Evolutionary conservation across 2,329 filamentous ascomycete genomes (phyloP).

Genomic region (Plectosphaerella cucumerina): DNA sequence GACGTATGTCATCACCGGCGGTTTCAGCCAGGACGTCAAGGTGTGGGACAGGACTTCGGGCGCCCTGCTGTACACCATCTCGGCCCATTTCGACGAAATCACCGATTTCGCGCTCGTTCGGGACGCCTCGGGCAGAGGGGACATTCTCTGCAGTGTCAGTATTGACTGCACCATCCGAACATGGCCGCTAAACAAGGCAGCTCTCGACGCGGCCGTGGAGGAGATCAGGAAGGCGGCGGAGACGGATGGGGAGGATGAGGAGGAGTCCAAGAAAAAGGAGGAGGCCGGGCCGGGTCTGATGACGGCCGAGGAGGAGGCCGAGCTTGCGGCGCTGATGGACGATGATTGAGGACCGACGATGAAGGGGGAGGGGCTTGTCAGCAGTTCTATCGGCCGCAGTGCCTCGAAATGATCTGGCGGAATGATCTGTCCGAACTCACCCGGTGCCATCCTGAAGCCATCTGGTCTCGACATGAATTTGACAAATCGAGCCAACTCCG

Average conservation of each 20-base stretch:
- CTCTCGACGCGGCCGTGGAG: conserved; percentile 45
- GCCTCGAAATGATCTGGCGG: not conserved
- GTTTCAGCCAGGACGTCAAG: conserved; percentile 85
- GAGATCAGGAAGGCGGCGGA: conserved; percentile 42
- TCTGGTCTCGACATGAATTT: not conserved
- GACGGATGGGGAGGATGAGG: conserved; percentile 45
- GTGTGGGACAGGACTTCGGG: conserved; percentile 79
- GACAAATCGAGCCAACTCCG: too few species aligned
- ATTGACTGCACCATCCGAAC: conserved; percentile 86
- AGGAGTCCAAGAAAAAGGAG: conserved; percentile 44
- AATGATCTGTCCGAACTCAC: too few species aligned
- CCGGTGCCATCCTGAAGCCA: too few species aligned
- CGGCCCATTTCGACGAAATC: conserved; percentile 90
- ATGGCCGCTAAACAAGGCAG: conserved; percentile 69
- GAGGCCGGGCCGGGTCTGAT: conserved; percentile 49
- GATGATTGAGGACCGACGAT: conserved; percentile 70
- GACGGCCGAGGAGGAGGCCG: conserved; percentile 88
- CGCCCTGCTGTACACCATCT: conserved; percentile 67
- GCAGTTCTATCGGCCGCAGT: too few species aligned
- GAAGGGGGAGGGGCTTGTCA: not conserved
- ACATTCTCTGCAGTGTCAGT: conserved; percentile 70
- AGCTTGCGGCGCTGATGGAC: conserved; percentile 87
- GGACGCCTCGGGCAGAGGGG: conserved; percentile 26
- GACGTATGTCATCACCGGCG: conserved; percentile 80
- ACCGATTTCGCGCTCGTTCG: conserved; percentile 69